Base-by-base conservation (phyloP, 441 rosid genomes). In the Erodium texanum region DNA sequence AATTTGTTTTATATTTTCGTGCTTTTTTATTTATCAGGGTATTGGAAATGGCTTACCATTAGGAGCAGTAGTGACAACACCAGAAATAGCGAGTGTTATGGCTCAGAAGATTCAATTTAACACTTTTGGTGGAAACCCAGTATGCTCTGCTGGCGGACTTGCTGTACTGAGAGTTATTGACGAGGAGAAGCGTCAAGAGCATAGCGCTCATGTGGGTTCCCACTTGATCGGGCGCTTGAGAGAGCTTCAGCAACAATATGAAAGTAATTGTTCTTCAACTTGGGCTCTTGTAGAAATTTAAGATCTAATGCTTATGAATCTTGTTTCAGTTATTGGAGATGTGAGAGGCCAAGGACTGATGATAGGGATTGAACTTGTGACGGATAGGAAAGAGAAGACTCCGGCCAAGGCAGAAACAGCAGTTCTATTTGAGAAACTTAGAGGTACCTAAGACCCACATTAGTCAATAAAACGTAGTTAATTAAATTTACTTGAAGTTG, bases 41-140 rank as follows among this genome's bases (percentile, higher is more conserved):
- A 94, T 92, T 29, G 96, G 99, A 70, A 92, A 89, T 66, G 97
- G 97, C 54, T 82, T 94, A 70, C 99, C 98, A 23, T 72, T 94
- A 68, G 96, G 96, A 66, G 98, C 97, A 15, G 98, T 89, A 22
- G 96, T 89, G 67, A 89, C 96, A 52, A 92, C 97, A 15, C 91
- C 90, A 24, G 97, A 87, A 78, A 92, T 92, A 48, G 99, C 99
- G 0, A 87, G 73, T 67, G 93, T 84, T 20, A 75, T 94, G 93
- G 76, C 89, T 62, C 82, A 81, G 70, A 88, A 92, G 74, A 85
- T 89, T 72, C 92, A 82, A 72, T 92, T 92, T 67, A 87, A 92
- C 75, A 92, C 96, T 41, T 94, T 82, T 71, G 97, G 98, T 15
- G 94, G 99, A 12, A 89, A 92, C 78, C 96, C 96, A 1, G 93